Evolutionary conservation across 2,329 filamentous ascomycete species (phyloP).

Genomic region (Cyanodermella asteris): DNA sequence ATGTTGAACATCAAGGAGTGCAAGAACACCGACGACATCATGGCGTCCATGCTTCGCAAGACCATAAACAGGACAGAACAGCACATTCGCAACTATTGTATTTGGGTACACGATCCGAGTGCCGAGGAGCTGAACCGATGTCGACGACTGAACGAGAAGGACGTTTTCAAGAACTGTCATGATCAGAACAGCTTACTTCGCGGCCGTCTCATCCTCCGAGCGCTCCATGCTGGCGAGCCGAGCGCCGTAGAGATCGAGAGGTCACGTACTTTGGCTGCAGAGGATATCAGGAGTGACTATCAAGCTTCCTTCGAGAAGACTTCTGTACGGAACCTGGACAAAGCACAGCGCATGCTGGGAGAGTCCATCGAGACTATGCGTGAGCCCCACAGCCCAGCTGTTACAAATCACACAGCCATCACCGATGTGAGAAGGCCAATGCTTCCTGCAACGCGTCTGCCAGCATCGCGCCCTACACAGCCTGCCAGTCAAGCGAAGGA

Average conservation of each 20-base stretch:
- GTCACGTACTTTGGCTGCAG: no score
- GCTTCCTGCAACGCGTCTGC: no score
- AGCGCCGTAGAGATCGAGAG: no score
- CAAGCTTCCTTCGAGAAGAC: no score
- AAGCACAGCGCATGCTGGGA: conserved; percentile 74
- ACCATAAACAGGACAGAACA: conserved; percentile 79
- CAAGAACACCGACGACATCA: conserved; percentile 79
- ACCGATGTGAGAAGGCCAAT: no score
- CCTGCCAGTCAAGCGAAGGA: no score
- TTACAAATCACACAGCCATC: no score
- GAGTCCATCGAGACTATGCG: conserved; percentile 71
- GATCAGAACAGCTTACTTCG: conserved; percentile 59
- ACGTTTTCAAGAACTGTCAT: conserved; percentile 78
- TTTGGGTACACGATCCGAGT: conserved; percentile 73
- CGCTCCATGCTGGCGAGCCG: conserved; percentile 80
- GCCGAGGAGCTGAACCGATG: conserved; percentile 67
- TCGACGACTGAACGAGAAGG: conserved; percentile 62
- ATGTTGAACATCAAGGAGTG: conserved; percentile 85
- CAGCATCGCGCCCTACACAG: no score
- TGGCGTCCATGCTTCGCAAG: conserved; percentile 55
- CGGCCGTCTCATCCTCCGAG: conserved; percentile 72
- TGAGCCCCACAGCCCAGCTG: no score
- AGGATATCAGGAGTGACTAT: no score
- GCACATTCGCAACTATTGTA: conserved; percentile 87
- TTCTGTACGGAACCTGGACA: conserved; percentile 63